phyloP scores from a whole-genome alignment of 805 yeast species.

The Tetrapisispora pingtungensis region DNA sequence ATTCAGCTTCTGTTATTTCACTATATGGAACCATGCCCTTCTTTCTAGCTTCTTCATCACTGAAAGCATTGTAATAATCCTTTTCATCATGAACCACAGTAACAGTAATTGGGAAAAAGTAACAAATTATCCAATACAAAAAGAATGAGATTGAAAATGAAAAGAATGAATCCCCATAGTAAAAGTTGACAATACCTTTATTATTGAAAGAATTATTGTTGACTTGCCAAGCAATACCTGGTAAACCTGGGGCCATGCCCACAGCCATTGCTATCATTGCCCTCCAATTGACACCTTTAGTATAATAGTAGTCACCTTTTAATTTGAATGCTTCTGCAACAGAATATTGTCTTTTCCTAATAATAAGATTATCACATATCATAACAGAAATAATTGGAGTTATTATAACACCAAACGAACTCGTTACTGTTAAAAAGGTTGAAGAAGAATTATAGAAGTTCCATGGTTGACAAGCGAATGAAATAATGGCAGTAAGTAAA shows the following conservation, averaged over 20 bases:
- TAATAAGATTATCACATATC: constrained; percentile 33
- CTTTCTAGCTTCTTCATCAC: constrained; percentile 28
- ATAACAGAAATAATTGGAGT: constrained; percentile 33
- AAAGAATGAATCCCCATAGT: constrained; percentile 36
- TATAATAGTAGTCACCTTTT: constrained; percentile 31
- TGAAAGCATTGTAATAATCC: constrained; percentile 34
- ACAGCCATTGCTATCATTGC: constrained; percentile 27
- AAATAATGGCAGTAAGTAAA: constrained; percentile 26
- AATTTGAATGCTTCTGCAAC: constrained; percentile 23
- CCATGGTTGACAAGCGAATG: constrained; percentile 33
- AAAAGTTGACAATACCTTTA: constrained; percentile 34
- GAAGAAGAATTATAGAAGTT: constrained; percentile 31
- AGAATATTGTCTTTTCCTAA: constrained; percentile 30
- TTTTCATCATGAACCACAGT: constrained; percentile 30
- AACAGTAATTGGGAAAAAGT: constrained; percentile 31
- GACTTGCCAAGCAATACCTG: constrained; percentile 36
- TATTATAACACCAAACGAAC: constrained; percentile 31
- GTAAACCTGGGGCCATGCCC: constrained; percentile 40
- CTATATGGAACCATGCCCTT: constrained; percentile 28
- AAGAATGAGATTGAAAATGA: constrained; percentile 33
- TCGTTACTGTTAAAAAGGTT: constrained; percentile 31
- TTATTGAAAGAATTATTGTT: constrained; percentile 21
- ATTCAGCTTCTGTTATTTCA: constrained; percentile 21
- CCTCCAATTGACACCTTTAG: constrained; percentile 33
- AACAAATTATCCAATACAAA: constrained; percentile 29